Evolutionary conservation across 2,329 filamentous ascomycete genomes (phyloP).

Genomic region (Sarocladiaceae sp.): DNA sequence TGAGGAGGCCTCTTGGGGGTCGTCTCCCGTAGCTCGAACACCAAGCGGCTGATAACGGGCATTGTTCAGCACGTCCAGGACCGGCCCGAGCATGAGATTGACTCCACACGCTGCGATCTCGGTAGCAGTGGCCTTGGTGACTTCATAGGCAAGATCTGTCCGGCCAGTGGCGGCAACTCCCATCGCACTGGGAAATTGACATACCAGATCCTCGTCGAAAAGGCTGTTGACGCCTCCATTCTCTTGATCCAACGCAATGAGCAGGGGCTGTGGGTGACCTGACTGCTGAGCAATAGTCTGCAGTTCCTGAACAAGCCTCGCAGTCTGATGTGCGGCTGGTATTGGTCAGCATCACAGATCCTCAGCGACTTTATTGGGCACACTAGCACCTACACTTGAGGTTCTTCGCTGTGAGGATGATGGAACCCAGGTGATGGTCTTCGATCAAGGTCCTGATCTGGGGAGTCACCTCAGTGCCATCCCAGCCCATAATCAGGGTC

Average conservation of each 20-base stretch:
- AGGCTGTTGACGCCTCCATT: conserved; percentile 97
- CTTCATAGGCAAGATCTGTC: conserved; percentile 76
- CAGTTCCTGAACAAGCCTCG: conserved; percentile 79
- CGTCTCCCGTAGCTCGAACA: conserved; percentile 83
- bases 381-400: conserved; percentile 56
- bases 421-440: conserved; percentile 80
- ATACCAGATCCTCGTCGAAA: conserved; percentile 91
- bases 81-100: conserved; percentile 91
- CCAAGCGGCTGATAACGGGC: conserved; percentile 85
- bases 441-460: conserved; percentile 77
- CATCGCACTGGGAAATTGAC: conserved; percentile 96
- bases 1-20: conserved; percentile 89
- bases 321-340: conserved; percentile 83
- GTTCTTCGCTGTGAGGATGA: conserved; percentile 79
- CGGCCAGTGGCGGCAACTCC: conserved; percentile 89
- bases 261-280: conserved; percentile 79
- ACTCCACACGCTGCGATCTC: conserved; percentile 90
- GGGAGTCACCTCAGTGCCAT: conserved; percentile 76
- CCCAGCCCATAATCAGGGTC: conserved; percentile 78
- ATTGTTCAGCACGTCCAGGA: conserved; percentile 90
- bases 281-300: conserved; percentile 88
- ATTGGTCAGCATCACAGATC: conserved; percentile 10
- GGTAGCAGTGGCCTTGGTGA: conserved; percentile 88
- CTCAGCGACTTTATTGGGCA: background rate
- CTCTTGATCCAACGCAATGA: conserved; percentile 92